phyloP scores from a whole-genome alignment of 148 eudicot genomes.

The Persicaria maculosa region DNA sequence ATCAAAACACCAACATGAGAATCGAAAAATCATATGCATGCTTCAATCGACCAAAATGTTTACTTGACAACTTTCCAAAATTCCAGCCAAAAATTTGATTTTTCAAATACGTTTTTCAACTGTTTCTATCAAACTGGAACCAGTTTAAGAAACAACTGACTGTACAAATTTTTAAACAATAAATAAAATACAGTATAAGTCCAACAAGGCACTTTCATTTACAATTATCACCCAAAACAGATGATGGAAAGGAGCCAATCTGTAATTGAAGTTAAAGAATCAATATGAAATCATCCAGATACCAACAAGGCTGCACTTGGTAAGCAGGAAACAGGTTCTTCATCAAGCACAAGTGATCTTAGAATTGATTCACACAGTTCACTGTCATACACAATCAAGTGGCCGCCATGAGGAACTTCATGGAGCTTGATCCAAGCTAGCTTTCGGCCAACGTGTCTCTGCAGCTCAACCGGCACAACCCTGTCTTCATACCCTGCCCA shows the following conservation, averaged over 20 bases:
- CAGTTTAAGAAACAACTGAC: no score
- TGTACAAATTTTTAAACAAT: no score
- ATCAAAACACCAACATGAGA: no score
- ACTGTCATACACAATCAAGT: constrained; percentile 12
- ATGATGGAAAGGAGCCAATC: not conserved
- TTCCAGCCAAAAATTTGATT: no score
- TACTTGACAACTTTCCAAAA: no score
- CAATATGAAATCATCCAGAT: not conserved
- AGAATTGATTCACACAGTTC: constrained; percentile 13
- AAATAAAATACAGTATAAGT: not conserved
- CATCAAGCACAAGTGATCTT: constrained; percentile 11
- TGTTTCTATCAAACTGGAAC: no score
- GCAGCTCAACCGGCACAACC: constrained; percentile 27
- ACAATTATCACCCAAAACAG: constrained; percentile 5
- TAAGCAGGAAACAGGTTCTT: not conserved
- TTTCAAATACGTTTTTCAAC: no score
- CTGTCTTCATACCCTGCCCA: constrained; percentile 49
- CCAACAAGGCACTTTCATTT: not conserved
- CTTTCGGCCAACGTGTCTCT: not conserved
- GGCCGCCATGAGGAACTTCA: constrained; percentile 10
- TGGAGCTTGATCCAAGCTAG: constrained; percentile 13
- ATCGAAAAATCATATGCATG: no score
- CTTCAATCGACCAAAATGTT: no score
- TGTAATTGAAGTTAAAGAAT: not conserved
- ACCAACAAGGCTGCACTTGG: not conserved